Conservation (phyloP, 306 rosid genomes). For the Quercus rubra region DNA sequence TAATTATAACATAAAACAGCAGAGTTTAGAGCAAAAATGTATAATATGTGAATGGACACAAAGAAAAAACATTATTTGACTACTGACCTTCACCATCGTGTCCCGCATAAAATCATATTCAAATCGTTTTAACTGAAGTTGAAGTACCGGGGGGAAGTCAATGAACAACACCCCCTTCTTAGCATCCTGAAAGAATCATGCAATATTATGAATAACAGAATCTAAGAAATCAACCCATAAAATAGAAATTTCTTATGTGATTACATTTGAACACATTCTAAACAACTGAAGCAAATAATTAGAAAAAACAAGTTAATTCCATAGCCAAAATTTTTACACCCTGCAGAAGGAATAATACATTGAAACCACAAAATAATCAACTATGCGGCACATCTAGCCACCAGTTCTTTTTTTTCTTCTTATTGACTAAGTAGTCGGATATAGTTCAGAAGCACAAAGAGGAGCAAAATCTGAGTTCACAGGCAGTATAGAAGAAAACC, state of each 20-base stretch:
- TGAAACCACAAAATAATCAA: neutral
- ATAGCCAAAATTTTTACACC: neutral
- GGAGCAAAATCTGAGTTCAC: neutral
- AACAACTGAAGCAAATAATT: neutral
- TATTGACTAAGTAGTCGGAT: neutral
- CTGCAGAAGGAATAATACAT: neutral
- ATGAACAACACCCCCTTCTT: constrained; percentile 93
- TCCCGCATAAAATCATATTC: constrained; percentile 98
- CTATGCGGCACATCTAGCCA: neutral
- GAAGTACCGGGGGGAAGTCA: constrained; percentile 98
- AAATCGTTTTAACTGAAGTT: constrained; percentile 95
- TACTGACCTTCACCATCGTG: constrained; percentile 95
- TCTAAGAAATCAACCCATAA: neutral
- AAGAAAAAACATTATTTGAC: constrained; percentile 8
- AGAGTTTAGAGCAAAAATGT: neutral
- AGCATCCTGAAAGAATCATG: constrained; percentile 72
- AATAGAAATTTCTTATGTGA: neutral
- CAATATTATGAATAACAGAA: constrained; percentile 7
- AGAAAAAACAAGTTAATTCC: neutral
- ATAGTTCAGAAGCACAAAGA: neutral
- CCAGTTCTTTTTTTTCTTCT: neutral
- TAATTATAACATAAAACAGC: neutral
- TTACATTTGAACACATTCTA: neutral
- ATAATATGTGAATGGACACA: neutral
- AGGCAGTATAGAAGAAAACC: neutral